Base-by-base conservation (phyloP, 129 eudicot genomes). In the Calendula officinalis region DNA sequence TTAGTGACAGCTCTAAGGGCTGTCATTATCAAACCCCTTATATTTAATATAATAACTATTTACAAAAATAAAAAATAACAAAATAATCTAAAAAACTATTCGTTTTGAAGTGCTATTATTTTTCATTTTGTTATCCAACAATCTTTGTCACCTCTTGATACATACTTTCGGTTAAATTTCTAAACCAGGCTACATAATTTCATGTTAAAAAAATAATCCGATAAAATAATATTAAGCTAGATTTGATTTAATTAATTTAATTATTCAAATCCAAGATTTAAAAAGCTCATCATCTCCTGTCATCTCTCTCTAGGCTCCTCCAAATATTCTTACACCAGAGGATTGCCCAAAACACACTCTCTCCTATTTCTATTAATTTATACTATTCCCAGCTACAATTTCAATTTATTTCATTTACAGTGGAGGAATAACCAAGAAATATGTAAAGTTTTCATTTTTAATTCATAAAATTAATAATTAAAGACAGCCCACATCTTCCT, bases 291-390 rank as follows among this genome's bases (percentile, higher is more conserved):
- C 83, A 82, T 77, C 82, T 73, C 56, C 83, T 81, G 76, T 72
- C 77, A 74, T 81, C 77, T 72, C 66, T 75, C 67, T 59, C 47
- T 56, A 66, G 69, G 75, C 83, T 63, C 78, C 80, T 74, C 70
- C 78, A 82, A 76, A 82, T 79, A 64, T 86, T 82, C 81, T 77
- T 71, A 66, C 82, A 86, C 88, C 77, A 82, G 77, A 77, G 73
- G 77, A 77, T 80, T 81, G 79, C 82, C 69, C 52, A 69, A 50
- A 80, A 41, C 78, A 69, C 81, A 71, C 71, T 32, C 45, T 57
- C 76, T 52, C 61, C 63, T 65, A 54, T 39, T 54, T 43, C 66
- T 53, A 22, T 68, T 30, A 45, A 51, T 66, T 65, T 54, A 73
- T 77, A 68, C 49, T 33, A 75, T 51, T 70, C 79, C 77, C 72